A percentile compares a stretch with the other conserved stretches of the same genome.
These are phyloP conservation scores for Heterobasidion parviporum DNA, from an alignment of 1,284 basidiomycete species.

Conservation along the genomic window DNA sequence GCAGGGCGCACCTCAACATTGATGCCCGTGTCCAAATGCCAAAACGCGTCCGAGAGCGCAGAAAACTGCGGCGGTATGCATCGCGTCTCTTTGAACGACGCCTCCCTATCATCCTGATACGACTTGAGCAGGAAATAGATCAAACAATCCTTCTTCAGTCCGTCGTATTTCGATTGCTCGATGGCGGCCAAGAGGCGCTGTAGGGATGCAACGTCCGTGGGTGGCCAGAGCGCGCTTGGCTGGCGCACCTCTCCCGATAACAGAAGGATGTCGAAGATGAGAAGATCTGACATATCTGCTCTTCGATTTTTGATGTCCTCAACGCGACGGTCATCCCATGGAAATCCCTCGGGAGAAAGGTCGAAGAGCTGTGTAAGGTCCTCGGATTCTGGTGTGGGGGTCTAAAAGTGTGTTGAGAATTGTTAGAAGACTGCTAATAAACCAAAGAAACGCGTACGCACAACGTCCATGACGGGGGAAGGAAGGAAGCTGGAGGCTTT, in stretches of 20 bases:
- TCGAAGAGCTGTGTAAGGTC: slow-evolving; percentile 34
- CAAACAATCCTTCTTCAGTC: slow-evolving; percentile 68
- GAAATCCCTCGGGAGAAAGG: slow-evolving; percentile 32
- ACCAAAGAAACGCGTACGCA: background rate
- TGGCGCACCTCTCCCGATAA: slow-evolving; percentile 51
- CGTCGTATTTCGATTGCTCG: slow-evolving; percentile 53
- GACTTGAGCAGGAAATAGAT: slow-evolving; percentile 73
- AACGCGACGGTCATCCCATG: slow-evolving; percentile 39
- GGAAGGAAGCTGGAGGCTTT: background rate
- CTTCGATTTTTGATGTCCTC: slow-evolving; percentile 55
- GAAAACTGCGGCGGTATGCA: slow-evolving; percentile 68
- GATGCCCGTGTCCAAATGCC: slow-evolving; percentile 64
- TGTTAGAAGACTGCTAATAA: too few species aligned
- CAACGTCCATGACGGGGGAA: background rate
- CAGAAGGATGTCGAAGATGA: slow-evolving; percentile 70
- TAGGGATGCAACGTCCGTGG: slow-evolving; percentile 43
- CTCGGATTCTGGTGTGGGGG: slow-evolving; percentile 7
- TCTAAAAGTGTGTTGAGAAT: background rate
- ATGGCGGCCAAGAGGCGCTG: slow-evolving; percentile 52
- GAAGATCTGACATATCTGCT: slow-evolving; percentile 47
- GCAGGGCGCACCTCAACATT: slow-evolving; percentile 45
- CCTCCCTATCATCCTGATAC: slow-evolving; percentile 57
- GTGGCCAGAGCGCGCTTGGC: slow-evolving; percentile 58
- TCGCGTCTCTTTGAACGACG: slow-evolving; percentile 41
- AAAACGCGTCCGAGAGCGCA: slow-evolving; percentile 69